Evolutionary conservation across 176 grass and related monocot species (phyloP).

Genomic region (Rhynchospora tenuis): DNA sequence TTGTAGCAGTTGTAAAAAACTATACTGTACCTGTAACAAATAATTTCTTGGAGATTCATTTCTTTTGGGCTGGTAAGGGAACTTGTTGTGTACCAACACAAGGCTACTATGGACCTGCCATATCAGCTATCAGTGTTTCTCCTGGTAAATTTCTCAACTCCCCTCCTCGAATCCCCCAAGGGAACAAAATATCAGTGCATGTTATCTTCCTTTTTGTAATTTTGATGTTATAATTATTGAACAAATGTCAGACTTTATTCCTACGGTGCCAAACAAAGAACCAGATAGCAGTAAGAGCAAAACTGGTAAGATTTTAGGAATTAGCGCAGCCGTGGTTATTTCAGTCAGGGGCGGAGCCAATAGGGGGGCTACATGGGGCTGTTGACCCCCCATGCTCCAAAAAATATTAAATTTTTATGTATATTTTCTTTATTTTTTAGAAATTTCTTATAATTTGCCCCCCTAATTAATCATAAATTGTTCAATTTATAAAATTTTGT

Average conservation of each 20-base stretch:
- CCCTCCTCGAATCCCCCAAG: neutral
- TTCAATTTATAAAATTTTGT: too few species aligned
- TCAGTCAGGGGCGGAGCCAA: too few species aligned
- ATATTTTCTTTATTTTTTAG: too few species aligned
- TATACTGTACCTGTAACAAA: constrained; percentile 56
- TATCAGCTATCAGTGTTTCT: constrained; percentile 66
- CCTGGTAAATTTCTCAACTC: constrained; percentile 17
- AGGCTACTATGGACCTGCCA: constrained; percentile 66
- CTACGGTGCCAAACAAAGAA: constrained; percentile 41
- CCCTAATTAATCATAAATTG: too few species aligned
- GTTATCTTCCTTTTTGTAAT: neutral
- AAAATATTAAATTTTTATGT: too few species aligned
- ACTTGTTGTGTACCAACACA: constrained; percentile 74
- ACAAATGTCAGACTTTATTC: constrained; percentile 51
- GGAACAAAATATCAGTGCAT: neutral
- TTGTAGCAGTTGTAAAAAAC: constrained; percentile 39
- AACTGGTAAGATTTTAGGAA: constrained; percentile 44
- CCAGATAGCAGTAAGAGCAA: constrained; percentile 28
- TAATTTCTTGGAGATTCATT: constrained; percentile 90
- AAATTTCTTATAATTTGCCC: too few species aligned
- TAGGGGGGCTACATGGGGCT: too few species aligned
- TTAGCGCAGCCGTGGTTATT: constrained; percentile 33
- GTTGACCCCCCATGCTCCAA: too few species aligned
- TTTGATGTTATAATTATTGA: constrained; percentile 29
- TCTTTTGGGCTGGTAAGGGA: constrained; percentile 91